Conservation (phyloP, 495 filamentous ascomycete genomes). For the Xanthoparmelia taractica region DNA sequence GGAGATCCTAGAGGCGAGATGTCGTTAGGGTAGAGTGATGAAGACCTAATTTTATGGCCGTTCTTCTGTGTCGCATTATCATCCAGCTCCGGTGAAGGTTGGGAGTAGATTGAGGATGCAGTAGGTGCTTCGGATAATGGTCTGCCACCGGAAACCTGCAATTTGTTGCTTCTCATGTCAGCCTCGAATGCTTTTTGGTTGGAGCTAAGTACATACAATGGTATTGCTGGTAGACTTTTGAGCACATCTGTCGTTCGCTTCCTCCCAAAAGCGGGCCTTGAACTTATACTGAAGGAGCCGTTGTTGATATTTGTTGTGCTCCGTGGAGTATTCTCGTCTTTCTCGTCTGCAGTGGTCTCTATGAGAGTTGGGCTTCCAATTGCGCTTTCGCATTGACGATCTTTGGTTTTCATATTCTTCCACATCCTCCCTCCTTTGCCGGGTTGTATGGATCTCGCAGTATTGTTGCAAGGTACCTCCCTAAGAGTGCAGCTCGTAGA, state of each 20-base stretch:
- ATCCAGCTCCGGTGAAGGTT: constrained; percentile 32
- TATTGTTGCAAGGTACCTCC: not conserved
- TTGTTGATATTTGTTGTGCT: constrained; percentile 25
- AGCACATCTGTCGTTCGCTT: constrained; percentile 26
- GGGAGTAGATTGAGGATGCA: constrained; percentile 39
- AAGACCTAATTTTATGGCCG: constrained; percentile 24
- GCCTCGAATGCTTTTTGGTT: not conserved
- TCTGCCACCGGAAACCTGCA: constrained; percentile 19
- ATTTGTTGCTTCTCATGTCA: constrained; percentile 12
- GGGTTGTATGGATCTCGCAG: not conserved
- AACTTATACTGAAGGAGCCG: constrained; percentile 22
- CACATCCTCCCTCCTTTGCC: constrained; percentile 23
- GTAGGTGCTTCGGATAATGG: constrained; percentile 33
- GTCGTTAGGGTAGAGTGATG: constrained; percentile 31
- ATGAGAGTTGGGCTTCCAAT: constrained; percentile 42
- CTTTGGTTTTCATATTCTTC: constrained; percentile 24
- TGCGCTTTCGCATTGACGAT: constrained; percentile 20
- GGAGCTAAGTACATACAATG: constrained; percentile 33
- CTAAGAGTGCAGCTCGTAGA: not conserved
- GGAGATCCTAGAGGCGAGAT: constrained; percentile 46
- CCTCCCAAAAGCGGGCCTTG: constrained; percentile 27
- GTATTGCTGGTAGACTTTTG: constrained; percentile 37
- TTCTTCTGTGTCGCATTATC: constrained; percentile 10
- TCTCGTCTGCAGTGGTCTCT: constrained; percentile 36
- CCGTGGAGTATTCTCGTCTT: constrained; percentile 31